A percentile compares a stretch with the other conserved stretches of the same genome.
phyloP scores from a whole-genome alignment of 352 stramenopile genomes.

The Aphanomyces euteiches region DNA sequence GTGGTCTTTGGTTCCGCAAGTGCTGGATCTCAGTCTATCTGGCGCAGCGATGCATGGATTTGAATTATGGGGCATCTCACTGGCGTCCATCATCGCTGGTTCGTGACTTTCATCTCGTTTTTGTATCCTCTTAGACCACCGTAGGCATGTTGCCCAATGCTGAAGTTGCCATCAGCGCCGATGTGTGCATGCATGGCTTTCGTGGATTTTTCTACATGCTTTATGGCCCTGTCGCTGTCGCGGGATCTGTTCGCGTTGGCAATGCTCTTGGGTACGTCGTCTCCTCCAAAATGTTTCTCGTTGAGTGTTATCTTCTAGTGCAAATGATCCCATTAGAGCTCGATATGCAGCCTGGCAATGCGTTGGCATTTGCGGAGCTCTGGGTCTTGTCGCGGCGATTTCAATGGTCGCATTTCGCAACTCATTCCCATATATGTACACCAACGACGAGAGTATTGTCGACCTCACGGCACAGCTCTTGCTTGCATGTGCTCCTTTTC shows the following conservation, averaged over 20 bases:
- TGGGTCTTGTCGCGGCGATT: conserved; percentile 39
- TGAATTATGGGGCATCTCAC: conserved; percentile 23
- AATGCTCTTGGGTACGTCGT: conserved; percentile 37
- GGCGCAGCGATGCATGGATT: conserved; percentile 27
- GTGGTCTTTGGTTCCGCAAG: conserved; percentile 15
- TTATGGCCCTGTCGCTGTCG: conserved; percentile 44
- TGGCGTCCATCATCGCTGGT: conserved; percentile 32
- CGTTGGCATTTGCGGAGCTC: conserved; percentile 34
- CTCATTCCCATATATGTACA: conserved; percentile 35
- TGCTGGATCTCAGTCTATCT: conserved; percentile 15
- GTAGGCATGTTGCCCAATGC: conserved; percentile 50
- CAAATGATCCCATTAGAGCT: conserved; percentile 44
- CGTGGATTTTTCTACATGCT: conserved; percentile 51
- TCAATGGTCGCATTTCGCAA: conserved; percentile 36
- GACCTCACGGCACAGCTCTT: conserved; percentile 20
- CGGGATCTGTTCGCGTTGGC: conserved; percentile 52
- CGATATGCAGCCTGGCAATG: conserved; percentile 42
- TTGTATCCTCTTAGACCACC: conserved; percentile 1
- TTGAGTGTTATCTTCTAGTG: conserved; percentile 35
- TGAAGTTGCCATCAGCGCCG: conserved; percentile 47
- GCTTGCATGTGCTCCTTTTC: conserved; percentile 27
- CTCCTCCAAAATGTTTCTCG: background rate
- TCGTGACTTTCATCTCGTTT: conserved; percentile 31
- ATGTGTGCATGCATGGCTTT: conserved; percentile 50
- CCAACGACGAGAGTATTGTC: conserved; percentile 11